These are phyloP conservation scores for Phyllosticta capitalensis DNA, from an alignment of 2,329 filamentous ascomycete species.

Conservation along the genomic window DNA sequence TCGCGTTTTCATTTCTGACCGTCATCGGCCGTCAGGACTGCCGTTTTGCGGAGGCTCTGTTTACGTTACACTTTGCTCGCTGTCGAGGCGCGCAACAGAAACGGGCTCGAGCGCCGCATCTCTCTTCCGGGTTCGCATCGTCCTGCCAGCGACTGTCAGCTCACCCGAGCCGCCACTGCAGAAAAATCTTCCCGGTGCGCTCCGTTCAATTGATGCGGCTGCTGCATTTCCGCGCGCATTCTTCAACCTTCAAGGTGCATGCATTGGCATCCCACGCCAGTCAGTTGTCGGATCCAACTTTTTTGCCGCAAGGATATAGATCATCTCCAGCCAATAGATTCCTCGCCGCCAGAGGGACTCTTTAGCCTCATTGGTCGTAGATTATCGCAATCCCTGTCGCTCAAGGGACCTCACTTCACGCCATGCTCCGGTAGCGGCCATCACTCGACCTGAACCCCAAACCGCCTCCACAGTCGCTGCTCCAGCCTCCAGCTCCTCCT, in stretches of 20 bases:
- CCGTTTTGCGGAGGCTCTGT: slow-evolving; percentile 3
- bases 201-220: background rate
- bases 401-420: background rate
- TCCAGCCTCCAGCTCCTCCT: background rate
- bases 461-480: too few species aligned
- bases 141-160: too few species aligned
- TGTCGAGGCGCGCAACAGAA: slow-evolving; percentile 5
- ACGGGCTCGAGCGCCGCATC: too few species aligned
- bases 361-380: background rate
- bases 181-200: background rate
- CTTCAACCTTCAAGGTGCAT: background rate
- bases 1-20: slow-evolving; percentile 7
- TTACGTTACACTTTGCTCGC: slow-evolving; percentile 11
- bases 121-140: slow-evolving; percentile 1
- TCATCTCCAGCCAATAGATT: background rate
- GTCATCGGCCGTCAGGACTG: slow-evolving; percentile 7
- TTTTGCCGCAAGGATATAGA: background rate
- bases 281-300: background rate
- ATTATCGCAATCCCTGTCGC: background rate
- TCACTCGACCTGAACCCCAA: background rate
- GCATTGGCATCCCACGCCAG: background rate
- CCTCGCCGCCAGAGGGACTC: too few species aligned
- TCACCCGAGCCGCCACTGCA: slow-evolving; percentile 6
- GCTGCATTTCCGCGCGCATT: background rate
- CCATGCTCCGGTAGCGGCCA: background rate